A percentile compares a stretch with the other conserved stretches of the same genome.
These are phyloP conservation scores for Backusella tarrabulga DNA, from an alignment of 192 early-diverging fungal species.

Conservation along the genomic window DNA sequence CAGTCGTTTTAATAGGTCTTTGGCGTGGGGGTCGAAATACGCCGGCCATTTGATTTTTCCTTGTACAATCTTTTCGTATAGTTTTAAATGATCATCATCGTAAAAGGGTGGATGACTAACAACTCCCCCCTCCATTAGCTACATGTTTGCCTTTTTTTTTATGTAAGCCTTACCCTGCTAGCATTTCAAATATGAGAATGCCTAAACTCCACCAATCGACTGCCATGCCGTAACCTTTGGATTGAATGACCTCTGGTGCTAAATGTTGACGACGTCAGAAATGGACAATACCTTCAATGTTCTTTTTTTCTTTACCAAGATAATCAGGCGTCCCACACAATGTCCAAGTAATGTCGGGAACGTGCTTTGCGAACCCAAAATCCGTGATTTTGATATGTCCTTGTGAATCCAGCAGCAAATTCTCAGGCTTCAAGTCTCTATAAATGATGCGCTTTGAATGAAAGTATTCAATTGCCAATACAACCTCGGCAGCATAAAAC, in stretches of 20 bases:
- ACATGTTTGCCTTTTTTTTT: background rate
- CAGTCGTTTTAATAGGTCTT: conserved; percentile 88
- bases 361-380: conserved; percentile 93
- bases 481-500: conserved; percentile 94
- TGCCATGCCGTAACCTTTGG: conserved; percentile 92
- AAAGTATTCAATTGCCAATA: conserved; percentile 90
- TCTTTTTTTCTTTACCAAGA: conserved; percentile 34
- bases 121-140: no score
- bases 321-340: conserved; percentile 98
- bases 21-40: conserved; percentile 78
- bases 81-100: conserved; percentile 94
- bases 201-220: conserved; percentile 99
- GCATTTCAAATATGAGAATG: conserved; percentile 96
- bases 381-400: conserved; percentile 97
- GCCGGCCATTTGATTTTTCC: conserved; percentile 87
- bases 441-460: conserved; percentile 91
- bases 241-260: conserved; percentile 96
- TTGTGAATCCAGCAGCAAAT: conserved; percentile 73
- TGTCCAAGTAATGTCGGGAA: conserved; percentile 82
- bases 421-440: conserved; percentile 95
- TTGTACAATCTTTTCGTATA: conserved; percentile 96
- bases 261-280: conserved; percentile 44
- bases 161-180: conserved; percentile 66
- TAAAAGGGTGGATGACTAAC: conserved; percentile 87
- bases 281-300: no score